Evolutionary conservation across 164 flowering plant genomes (phyloP).

Genomic region (Chimonanthus salicifolius): DNA sequence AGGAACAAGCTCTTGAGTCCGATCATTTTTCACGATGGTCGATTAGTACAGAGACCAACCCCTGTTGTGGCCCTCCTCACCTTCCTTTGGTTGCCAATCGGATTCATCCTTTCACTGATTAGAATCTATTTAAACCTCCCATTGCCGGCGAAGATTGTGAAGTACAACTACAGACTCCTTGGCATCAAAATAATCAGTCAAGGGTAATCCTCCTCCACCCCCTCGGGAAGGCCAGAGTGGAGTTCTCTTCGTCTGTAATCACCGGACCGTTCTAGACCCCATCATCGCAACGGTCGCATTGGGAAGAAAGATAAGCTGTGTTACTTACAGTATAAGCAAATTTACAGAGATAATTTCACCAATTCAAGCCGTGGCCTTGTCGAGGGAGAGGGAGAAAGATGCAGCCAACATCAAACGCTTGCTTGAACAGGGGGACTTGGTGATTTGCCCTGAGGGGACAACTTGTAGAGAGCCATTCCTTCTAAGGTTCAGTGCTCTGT

Average conservation of each 20-base stretch:
- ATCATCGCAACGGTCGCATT: constrained; percentile 67
- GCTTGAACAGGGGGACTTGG: constrained; percentile 68
- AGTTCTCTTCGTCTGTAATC: constrained; percentile 40
- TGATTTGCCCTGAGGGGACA: constrained; percentile 86
- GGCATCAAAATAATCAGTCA: constrained; percentile 58
- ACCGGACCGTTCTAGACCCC: constrained; percentile 59
- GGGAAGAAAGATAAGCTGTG: constrained; percentile 69
- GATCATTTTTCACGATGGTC: constrained; percentile 66
- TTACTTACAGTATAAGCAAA: constrained; percentile 72
- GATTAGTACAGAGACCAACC: constrained; percentile 62
- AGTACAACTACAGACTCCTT: constrained; percentile 42
- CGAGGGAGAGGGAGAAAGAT: constrained; percentile 64
- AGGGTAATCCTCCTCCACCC: constrained; percentile 80
- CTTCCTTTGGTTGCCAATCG: constrained; percentile 79
- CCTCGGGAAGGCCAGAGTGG: constrained; percentile 52
- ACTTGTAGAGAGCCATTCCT: constrained; percentile 82
- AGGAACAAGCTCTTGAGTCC: constrained; percentile 62
- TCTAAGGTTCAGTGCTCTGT: constrained; percentile 70
- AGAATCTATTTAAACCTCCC: constrained; percentile 57
- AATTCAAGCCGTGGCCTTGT: constrained; percentile 64
- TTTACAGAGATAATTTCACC: constrained; percentile 74
- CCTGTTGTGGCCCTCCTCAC: constrained; percentile 53
- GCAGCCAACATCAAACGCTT: constrained; percentile 53
- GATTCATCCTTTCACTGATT: constrained; percentile 50
- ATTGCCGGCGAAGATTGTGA: constrained; percentile 47